Evolutionary conservation across 2,329 filamentous ascomycete species (phyloP).

Genomic region (Talaromyces sp.): DNA sequence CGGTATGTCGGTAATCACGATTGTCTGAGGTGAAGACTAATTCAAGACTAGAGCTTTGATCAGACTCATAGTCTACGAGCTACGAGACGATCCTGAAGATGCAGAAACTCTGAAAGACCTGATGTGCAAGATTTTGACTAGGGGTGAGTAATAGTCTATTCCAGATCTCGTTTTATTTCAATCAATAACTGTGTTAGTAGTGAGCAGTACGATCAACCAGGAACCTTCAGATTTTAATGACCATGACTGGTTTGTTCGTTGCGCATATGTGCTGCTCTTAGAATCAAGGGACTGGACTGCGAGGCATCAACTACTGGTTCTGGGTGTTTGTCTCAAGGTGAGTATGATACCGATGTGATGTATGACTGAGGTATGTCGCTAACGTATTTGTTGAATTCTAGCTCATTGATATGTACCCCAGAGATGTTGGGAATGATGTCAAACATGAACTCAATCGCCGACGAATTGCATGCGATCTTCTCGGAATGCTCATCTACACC

Average conservation of each 20-base stretch:
- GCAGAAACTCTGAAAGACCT: background rate
- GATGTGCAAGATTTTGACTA: slow-evolving; percentile 7
- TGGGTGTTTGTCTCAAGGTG: slow-evolving; percentile 3
- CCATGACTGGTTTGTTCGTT: slow-evolving; percentile 16
- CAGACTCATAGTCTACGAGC: slow-evolving; percentile 10
- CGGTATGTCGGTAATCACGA: background rate
- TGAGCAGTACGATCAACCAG: background rate
- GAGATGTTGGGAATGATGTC: slow-evolving; percentile 21
- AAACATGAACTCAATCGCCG: slow-evolving; percentile 56
- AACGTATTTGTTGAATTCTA: slow-evolving; percentile 36
- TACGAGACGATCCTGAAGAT: background rate
- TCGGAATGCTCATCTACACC: slow-evolving; percentile 50
- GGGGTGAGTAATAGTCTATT: background rate
- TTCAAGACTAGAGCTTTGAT: slow-evolving; percentile 1
- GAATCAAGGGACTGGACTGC: background rate
- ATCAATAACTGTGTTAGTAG: background rate
- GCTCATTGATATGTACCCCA: slow-evolving; percentile 41
- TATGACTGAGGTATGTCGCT: no score
- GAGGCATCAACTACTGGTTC: background rate
- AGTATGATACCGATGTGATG: background rate
- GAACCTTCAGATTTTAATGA: slow-evolving; percentile 4
- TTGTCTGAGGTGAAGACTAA: background rate
- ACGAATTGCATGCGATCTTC: slow-evolving; percentile 67
- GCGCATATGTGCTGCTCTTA: slow-evolving; percentile 7
- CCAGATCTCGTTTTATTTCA: background rate